Conservation (phyloP, 352 stramenopile genomes). For the Aphanomyces euteiches region DNA sequence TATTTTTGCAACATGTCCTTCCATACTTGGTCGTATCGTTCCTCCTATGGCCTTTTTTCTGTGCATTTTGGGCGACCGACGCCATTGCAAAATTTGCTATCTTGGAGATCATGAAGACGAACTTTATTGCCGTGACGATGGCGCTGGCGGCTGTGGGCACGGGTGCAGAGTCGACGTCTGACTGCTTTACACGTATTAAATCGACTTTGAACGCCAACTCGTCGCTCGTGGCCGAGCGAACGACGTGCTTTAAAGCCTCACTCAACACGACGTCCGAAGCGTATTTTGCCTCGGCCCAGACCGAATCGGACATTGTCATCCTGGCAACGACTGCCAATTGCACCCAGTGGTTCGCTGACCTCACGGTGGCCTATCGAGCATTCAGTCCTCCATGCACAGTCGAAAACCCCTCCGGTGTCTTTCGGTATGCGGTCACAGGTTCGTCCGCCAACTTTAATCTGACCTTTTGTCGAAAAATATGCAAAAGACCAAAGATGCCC, state of each 20-base stretch:
- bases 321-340: not conserved
- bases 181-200: not conserved
- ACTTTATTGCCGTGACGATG: too few relatives aligned
- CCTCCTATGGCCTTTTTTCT: too few relatives aligned
- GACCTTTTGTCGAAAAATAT: not conserved
- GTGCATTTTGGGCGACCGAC: too few relatives aligned
- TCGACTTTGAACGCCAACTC: not conserved
- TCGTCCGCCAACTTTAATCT: not conserved
- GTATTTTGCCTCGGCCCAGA: not conserved
- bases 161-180: too few relatives aligned
- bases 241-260: not conserved
- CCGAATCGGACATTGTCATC: not conserved
- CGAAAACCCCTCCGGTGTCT: not conserved
- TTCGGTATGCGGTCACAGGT: not conserved
- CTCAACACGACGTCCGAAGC: not conserved
- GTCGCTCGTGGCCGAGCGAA: not conserved
- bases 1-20: too few relatives aligned
- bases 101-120: too few relatives aligned
- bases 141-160: too few relatives aligned
- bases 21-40: too few relatives aligned
- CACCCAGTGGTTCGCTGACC: not conserved
- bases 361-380: not conserved
- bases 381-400: not conserved
- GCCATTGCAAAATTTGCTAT: too few relatives aligned
- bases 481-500: not conserved